Evolutionary conservation across 495 filamentous ascomycete genomes (phyloP).

Genomic region (Penicillium cinerascens): DNA sequence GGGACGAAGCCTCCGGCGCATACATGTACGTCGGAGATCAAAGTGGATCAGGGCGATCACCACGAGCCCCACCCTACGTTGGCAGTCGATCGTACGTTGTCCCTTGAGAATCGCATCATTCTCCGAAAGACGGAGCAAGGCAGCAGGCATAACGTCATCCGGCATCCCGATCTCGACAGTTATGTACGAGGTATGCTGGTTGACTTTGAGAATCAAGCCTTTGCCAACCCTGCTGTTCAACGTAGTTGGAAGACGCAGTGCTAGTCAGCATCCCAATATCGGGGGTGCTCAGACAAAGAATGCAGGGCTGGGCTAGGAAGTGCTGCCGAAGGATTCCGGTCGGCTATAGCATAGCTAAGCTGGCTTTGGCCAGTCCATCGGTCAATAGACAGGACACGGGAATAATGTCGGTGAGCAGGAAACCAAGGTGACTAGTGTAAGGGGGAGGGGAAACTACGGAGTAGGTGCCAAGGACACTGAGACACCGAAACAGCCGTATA

Average conservation of each 20-base stretch:
- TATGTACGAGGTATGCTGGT: not conserved
- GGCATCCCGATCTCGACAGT: conserved; percentile 5
- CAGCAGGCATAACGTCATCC: conserved; percentile 12
- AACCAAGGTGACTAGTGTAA: not conserved
- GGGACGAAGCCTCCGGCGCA: too few species aligned
- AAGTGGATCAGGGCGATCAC: not conserved
- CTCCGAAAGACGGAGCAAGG: not conserved
- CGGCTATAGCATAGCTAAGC: not conserved
- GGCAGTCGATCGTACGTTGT: not conserved
- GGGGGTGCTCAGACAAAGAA: conserved; percentile 3
- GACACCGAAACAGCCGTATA: not conserved
- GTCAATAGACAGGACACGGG: not conserved
- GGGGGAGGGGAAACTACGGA: not conserved
- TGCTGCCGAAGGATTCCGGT: not conserved
- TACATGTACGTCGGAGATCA: not conserved
- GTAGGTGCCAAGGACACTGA: too few species aligned
- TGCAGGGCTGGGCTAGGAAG: conserved; percentile 6
- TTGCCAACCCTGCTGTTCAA: conserved; percentile 17
- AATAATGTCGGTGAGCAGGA: conserved; percentile 9
- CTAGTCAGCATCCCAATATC: not conserved
- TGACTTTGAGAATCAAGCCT: conserved; percentile 18
- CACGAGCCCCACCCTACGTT: not conserved
- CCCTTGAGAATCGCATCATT: not conserved
- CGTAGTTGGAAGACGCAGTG: not conserved
- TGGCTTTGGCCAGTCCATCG: not conserved